Base-by-base conservation (phyloP, 78 protist species). In the Dictyostelium capitatum region DNA sequence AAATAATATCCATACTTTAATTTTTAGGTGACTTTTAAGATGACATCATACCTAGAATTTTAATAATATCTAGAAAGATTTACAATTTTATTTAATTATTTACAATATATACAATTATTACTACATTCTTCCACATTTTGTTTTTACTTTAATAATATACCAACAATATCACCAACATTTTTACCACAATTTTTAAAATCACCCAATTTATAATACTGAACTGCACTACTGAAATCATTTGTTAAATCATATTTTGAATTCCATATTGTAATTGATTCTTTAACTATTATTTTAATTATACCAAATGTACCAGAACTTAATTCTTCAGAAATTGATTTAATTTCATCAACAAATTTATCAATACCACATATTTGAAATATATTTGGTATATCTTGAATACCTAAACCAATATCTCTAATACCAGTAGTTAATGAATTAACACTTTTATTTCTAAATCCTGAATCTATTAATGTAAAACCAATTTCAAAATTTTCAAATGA, bases 251-350 rank as follows among this genome's bases (percentile, higher is more conserved):
- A 53, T 54, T 69, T 32, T 25, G 70, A 11, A 7, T 62, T 59
- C 69, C 70, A 87, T 17, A 87, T 87, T 70, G 47, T 87, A 65
- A 87, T 46, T 8, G 32, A 3, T 87, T 87, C 92, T 10, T 72
- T 70, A 32, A 87, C 20, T 65, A 87, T 30, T 1, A 87, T 69
- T 12, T 87, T 51, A 15, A 87, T 41, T 8, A 87, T 64, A 72
- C 92, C 92, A n/a, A 41, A 69, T 14, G 48, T 53, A 59, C 92
- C 92, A 7, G 47, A 9, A 32, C 37, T 12, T 7, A 83, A 46
- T 46, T 32, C n/a, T 9, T 20, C 14, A 6, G 90, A 72, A 15
- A 83, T 6, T 28, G 37, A 0, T 48, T 46, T 53, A 65, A 83
- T 83, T 57, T 83, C 90, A 46, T 28, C 8, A 65, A 74, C 37